Evolutionary conservation across 306 rosid species (phyloP).

Genomic region (Inga oerstediana): DNA sequence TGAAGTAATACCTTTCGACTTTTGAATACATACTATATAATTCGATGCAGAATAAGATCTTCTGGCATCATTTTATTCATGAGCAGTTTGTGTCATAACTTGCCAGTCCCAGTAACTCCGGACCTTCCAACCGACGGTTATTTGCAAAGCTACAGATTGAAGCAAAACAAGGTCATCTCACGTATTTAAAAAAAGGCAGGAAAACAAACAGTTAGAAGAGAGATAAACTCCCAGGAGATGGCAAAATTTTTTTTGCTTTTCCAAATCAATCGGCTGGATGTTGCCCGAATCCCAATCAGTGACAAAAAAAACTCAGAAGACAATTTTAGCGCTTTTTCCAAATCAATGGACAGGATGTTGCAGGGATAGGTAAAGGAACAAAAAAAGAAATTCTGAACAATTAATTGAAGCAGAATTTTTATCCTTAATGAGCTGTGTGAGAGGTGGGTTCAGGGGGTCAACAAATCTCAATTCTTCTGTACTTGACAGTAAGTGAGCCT

Average conservation of each 20-base stretch:
- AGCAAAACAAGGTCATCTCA: constrained; percentile 34
- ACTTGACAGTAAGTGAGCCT: neutral
- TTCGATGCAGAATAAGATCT: constrained; percentile 39
- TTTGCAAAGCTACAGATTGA: constrained; percentile 75
- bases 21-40: constrained; percentile 48
- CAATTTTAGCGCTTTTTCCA: neutral
- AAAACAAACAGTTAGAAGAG: neutral
- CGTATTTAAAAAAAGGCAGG: neutral
- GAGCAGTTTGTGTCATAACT: constrained; percentile 93
- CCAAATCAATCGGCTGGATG: constrained; percentile 10
- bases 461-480: neutral
- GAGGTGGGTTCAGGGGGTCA: neutral
- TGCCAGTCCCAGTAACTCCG: constrained; percentile 93
- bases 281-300: neutral
- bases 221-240: neutral
- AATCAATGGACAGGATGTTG: neutral
- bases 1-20: constrained; percentile 46
- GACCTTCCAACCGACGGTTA: constrained; percentile 90
- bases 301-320: neutral
- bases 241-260: neutral
- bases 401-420: neutral
- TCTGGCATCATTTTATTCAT: constrained; percentile 46
- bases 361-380: neutral
- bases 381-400: neutral
- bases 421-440: neutral